Percentiles rank a stretch among this genome's conserved stretches.
Evolutionary conservation across 2,329 filamentous ascomycete species (phyloP).

Genomic region (Fusarium ramigenum): DNA sequence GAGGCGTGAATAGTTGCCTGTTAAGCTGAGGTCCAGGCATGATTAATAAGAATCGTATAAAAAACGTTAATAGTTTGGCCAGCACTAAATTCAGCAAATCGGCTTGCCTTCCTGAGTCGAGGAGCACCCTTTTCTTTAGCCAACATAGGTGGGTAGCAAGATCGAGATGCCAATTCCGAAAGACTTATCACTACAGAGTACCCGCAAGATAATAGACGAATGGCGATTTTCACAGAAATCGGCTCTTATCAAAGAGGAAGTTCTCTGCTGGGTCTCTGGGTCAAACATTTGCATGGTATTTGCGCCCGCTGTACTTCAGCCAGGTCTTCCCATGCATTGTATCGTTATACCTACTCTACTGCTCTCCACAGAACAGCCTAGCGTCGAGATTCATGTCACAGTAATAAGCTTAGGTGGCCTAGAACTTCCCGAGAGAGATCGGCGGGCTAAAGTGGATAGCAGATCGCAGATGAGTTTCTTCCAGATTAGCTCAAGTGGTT

Average conservation of each 20-base stretch:
- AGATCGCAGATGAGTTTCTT: conserved; percentile 1
- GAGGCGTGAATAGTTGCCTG: neutral
- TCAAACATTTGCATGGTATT: neutral
- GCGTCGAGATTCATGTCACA: neutral
- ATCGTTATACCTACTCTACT: neutral
- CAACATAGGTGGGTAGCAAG: neutral
- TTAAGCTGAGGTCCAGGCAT: neutral
- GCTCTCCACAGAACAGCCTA: neutral
- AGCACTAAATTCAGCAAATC: neutral
- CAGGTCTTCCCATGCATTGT: neutral
- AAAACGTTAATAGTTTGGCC: neutral
- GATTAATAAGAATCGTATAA: neutral
- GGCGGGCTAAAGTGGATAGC: conserved; percentile 23
- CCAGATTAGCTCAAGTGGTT: conserved; percentile 30
- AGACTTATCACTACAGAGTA: neutral
- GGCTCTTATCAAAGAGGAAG: neutral
- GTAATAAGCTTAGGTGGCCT: conserved; percentile 10
- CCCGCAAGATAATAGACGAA: neutral
- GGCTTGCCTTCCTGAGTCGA: neutral
- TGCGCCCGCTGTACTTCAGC: neutral
- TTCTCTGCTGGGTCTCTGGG: neutral
- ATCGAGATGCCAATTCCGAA: conserved; percentile 4
- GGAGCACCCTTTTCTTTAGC: neutral
- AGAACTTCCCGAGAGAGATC: conserved; percentile 29
- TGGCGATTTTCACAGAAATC: neutral